A percentile compares a stretch with the other conserved stretches of the same genome.
These are phyloP conservation scores for Nothomitra cinnamomea DNA, from an alignment of 2,329 filamentous ascomycete genomes.

Conservation along the genomic window DNA sequence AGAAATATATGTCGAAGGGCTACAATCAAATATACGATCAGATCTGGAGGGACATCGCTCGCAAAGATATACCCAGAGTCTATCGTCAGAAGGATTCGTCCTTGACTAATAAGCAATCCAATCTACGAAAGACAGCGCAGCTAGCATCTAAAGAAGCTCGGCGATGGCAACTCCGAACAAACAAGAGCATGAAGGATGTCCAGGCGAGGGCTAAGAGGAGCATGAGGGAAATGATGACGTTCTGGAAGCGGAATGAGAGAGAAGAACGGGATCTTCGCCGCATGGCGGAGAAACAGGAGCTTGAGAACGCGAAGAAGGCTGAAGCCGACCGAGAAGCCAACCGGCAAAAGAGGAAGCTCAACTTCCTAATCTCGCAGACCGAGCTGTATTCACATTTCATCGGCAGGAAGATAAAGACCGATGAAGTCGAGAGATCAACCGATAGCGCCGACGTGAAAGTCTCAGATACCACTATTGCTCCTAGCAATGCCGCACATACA, in stretches of 20 bases:
- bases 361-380: constrained; percentile 97
- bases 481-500: constrained; percentile 21
- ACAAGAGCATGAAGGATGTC: constrained; percentile 96
- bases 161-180: constrained; percentile 91
- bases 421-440: constrained; percentile 80
- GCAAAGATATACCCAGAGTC: constrained; percentile 86
- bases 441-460: constrained; percentile 57
- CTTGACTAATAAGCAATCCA: constrained; percentile 75
- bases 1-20: constrained; percentile 69
- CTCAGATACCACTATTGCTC: constrained; percentile 30
- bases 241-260: constrained; percentile 98
- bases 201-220: constrained; percentile 93
- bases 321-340: constrained; percentile 96
- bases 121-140: constrained; percentile 93
- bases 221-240: constrained; percentile 98
- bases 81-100: constrained; percentile 78
- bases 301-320: constrained; percentile 90
- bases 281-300: constrained; percentile 84
- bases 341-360: constrained; percentile 93
- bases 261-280: constrained; percentile 91
- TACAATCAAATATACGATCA: constrained; percentile 97
- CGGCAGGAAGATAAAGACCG: constrained; percentile 96
- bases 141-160: constrained; percentile 93
- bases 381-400: constrained; percentile 99
- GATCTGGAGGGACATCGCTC: constrained; percentile 87